Evolutionary conservation across 148 eudicot species (phyloP), one percentile per base, ranked within the genome.

Genomic region (Persicaria tinctoria): DNA sequence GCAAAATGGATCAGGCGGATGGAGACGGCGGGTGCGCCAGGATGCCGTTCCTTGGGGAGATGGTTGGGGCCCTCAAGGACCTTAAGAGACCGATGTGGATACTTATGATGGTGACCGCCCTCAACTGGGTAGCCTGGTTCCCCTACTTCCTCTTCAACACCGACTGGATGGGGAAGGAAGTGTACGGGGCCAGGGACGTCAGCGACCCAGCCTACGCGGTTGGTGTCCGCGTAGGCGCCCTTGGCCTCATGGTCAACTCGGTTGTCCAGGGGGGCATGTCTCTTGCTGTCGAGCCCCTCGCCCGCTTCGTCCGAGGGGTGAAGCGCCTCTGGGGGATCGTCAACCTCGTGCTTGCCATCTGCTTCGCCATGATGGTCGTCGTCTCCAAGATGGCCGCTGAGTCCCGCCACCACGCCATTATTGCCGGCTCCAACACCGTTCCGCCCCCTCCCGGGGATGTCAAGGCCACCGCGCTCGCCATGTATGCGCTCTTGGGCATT

Each of bases 101-200:
- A 48, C 78, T 88, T 49, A 78, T 88, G 60, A 82, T 88, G 74
- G 88, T 86, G 12, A 88, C 88, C 3, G 41, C 41, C 41, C 41
- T 32, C 41, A 32, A 32, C 41, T 32, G 41, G 41, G 41, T 32
- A 1, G 80, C 89, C 4, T 88, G 92, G 92, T 88, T 88, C 72
- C 92, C 92, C 0, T 88, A 86, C 81, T 68, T 85, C 79, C 83
- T 88, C 14, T 88, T 81, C 68, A 89, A 88, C 56, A 88, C 92
- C 69, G 92, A 88, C 79, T 88, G 92, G 92, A 86, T 88, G 89
- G 92, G 92, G 46, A 81, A 89, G 72, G 92, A 88, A 66, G 78
- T 88, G 32, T 88, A 84, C 59, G 88, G 89, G 0, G 92, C 89
- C 3, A 77, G 81, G 62, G 89, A 86, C 14, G 87, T 82, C 66